A percentile compares a stretch with the other conserved stretches of the same genome.
phyloP scores from a whole-genome alignment of 2,329 filamentous ascomycete species.

The Phoma sp. region DNA sequence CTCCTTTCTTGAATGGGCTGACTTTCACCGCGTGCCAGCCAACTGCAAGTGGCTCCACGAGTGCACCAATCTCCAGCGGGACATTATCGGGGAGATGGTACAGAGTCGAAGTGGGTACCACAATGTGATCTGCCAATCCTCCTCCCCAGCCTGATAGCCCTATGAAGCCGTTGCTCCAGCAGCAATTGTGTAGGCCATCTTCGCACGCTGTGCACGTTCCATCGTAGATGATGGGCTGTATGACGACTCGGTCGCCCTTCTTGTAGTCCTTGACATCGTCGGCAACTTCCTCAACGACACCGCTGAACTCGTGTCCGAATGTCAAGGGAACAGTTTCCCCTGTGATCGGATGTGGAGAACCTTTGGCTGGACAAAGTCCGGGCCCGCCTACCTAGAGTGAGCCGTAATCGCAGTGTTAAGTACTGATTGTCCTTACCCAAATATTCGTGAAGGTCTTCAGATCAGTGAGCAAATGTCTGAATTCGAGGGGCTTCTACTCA shows the following conservation, averaged over 20 bases:
- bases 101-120: constrained; percentile 55
- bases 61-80: constrained; percentile 58
- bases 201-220: constrained; percentile 59
- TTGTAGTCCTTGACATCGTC: constrained; percentile 57
- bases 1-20: constrained; percentile 55
- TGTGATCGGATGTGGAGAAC: constrained; percentile 58
- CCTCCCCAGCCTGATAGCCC: constrained; percentile 61
- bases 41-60: constrained; percentile 62
- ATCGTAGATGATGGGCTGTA: constrained; percentile 63
- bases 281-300: constrained; percentile 58
- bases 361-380: constrained; percentile 56
- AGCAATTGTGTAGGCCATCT: constrained; percentile 61
- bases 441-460: constrained; percentile 55
- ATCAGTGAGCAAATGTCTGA: background rate
- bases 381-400: constrained; percentile 43
- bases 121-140: constrained; percentile 59
- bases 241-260: constrained; percentile 55
- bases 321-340: constrained; percentile 59
- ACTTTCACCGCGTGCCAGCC: constrained; percentile 63
- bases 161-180: constrained; percentile 61
- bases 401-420: too few relatives aligned
- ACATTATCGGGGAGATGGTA: constrained; percentile 59
- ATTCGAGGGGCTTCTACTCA: background rate
- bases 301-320: constrained; percentile 61
- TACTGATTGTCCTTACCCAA: constrained; percentile 20